Conservation (phyloP, 2,329 filamentous ascomycete genomes). For the Calonectria fujianensis region DNA sequence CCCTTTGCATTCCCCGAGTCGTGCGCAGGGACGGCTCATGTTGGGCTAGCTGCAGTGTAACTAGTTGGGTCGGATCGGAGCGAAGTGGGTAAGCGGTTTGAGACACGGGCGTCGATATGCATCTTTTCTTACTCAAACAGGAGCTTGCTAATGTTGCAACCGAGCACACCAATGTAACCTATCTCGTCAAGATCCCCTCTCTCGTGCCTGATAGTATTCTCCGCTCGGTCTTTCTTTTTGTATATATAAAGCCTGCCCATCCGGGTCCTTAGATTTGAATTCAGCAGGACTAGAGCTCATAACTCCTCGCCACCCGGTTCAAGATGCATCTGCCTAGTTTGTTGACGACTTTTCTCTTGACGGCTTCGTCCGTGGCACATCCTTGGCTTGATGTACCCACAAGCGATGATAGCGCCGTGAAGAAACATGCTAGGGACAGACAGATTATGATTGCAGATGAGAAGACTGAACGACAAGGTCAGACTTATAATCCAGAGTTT, state of each 20-base stretch:
- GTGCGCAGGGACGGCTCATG: neutral
- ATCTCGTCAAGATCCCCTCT: neutral
- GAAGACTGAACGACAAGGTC: constrained; percentile 16
- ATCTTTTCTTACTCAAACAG: neutral
- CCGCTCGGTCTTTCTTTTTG: neutral
- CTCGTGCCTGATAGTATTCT: neutral
- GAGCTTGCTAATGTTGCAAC: neutral
- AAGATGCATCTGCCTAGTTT: neutral
- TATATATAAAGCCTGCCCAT: neutral
- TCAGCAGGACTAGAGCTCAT: neutral
- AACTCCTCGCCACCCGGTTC: no score
- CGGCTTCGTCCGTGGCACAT: constrained; percentile 9
- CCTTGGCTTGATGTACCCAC: constrained; percentile 4
- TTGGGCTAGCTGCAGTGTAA: neutral
- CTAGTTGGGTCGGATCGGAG: neutral
- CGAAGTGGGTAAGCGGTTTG: neutral
- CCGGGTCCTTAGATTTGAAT: neutral
- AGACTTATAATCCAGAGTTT: neutral
- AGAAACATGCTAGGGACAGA: neutral
- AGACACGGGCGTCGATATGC: neutral
- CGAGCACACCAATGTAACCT: neutral
- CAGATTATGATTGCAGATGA: constrained; percentile 9
- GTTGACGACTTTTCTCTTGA: neutral
- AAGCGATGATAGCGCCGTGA: neutral
- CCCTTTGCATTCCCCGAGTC: neutral